Base-by-base conservation (phyloP, 768 basidiomycete species). In the Crucibulum laeve region DNA sequence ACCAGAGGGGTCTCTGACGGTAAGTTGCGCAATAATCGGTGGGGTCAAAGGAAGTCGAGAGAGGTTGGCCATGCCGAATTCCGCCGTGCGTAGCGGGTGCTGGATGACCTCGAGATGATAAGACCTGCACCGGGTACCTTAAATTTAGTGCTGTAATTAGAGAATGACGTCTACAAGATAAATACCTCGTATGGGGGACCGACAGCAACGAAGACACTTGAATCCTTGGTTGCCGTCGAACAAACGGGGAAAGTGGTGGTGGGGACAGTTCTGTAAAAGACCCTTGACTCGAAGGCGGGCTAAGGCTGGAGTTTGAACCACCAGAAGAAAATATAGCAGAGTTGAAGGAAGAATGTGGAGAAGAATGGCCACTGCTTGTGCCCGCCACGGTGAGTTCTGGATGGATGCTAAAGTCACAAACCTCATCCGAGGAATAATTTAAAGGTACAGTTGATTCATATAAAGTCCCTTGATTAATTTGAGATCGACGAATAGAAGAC, bases 91-190 rank as follows among this genome's bases (percentile, higher is more conserved):
- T 50, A 78, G 73, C 7, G 92, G 92, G 47, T 93, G 84, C 54
- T 96, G 92, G 21, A 92, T 76, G 46, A 94, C 80, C 57, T 88
- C 82, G 14, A 96, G 81, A 38, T 84, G 78, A 60, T 93, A 95
- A 1, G 79, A 69, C 63, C 82, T 82, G 53, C 32, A 26, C 15
- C 14, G 25, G 15, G 13, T 33, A 24, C 25, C 30, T 38, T 33
- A 44, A 38, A 22, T 40, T 42, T 8, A 38, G 38, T 26, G 23
- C 35, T 38, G 19, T 18, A 17, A 18, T 15, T 11, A 14, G 22
- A n/a, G 15, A 21, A 23, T 38, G 19, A 26, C 33, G 30, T 21
- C 37, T 22, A 40, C 45, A 40, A 41, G 38, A 48, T 46, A 53
- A 63, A 52, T 61, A 80, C 82, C 78, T 76, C 43, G 65, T 71